phyloP scores from a whole-genome alignment of 2,329 filamentous ascomycete species.

The Cladophialophora exuberans region DNA sequence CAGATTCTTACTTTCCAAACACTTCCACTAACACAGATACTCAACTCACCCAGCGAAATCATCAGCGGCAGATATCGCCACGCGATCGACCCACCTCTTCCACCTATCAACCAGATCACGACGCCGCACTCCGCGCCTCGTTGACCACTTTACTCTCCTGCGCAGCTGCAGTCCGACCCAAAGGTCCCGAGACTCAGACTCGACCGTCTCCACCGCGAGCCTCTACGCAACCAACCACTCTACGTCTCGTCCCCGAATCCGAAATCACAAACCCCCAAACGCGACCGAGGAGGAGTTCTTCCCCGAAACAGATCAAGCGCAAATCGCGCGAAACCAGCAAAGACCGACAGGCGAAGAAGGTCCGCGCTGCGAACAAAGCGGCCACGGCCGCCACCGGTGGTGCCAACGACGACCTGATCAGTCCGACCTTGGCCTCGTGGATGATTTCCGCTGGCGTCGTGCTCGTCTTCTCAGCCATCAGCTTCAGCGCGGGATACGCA shows the following conservation, averaged over 20 bases:
- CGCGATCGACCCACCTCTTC: slow-evolving; percentile 52
- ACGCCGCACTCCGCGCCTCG: slow-evolving; percentile 87
- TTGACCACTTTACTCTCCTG: slow-evolving; percentile 96
- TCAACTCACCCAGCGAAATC: slow-evolving; percentile 35
- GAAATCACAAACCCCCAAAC: slow-evolving; percentile 45
- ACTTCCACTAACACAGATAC: slow-evolving; percentile 16
- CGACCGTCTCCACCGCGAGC: slow-evolving; percentile 26
- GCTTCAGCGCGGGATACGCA: slow-evolving; percentile 67
- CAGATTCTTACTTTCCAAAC: slow-evolving; percentile 49
- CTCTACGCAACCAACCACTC: slow-evolving; percentile 35
- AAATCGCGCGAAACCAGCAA: slow-evolving; percentile 41
- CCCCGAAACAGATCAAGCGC: slow-evolving; percentile 31
- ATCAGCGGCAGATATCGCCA: slow-evolving; percentile 24
- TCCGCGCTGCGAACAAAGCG: slow-evolving; percentile 40
- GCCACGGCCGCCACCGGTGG: slow-evolving; percentile 37
- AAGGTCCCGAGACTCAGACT: slow-evolving; percentile 56
- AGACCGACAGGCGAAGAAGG: slow-evolving; percentile 39
- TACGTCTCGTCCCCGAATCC: slow-evolving; percentile 64
- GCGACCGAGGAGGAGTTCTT: slow-evolving; percentile 31
- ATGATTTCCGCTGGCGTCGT: slow-evolving; percentile 67
- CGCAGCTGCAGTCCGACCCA: slow-evolving; percentile 79
- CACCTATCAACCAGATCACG: slow-evolving; percentile 81
- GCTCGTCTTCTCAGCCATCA: slow-evolving; percentile 65
- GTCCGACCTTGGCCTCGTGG: slow-evolving; percentile 67
- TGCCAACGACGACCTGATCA: slow-evolving; percentile 43